Evolutionary conservation across 495 filamentous ascomycete species (phyloP).

Genomic region (Penicillium robsamsonii): DNA sequence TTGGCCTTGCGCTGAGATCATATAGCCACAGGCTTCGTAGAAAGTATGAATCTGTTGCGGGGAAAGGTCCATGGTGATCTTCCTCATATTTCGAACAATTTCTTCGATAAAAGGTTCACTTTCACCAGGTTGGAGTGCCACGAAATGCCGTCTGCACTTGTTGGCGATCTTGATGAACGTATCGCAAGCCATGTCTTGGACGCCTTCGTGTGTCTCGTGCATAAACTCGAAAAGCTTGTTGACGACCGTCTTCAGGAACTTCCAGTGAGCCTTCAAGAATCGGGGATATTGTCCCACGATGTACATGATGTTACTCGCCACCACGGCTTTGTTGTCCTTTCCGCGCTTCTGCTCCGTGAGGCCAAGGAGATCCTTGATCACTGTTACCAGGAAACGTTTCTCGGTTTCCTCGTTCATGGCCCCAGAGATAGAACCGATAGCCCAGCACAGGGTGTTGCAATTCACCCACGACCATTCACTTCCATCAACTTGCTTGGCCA

Average conservation of each 20-base stretch:
- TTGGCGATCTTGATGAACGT: constrained; percentile 99
- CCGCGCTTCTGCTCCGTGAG: constrained; percentile 98
- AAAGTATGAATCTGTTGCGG: constrained; percentile 98
- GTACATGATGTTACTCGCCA: constrained; percentile 99
- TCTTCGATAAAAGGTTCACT: constrained; percentile 97
- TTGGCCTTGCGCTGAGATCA: constrained; percentile 97
- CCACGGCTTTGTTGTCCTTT: constrained; percentile 98
- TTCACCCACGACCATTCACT: constrained; percentile 98
- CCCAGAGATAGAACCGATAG: constrained; percentile 95
- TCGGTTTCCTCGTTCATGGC: constrained; percentile 99
- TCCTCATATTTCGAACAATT: constrained; percentile 90
- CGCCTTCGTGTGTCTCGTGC: constrained; percentile 99
- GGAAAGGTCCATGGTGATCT: constrained; percentile 90
- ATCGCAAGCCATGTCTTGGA: constrained; percentile 99
- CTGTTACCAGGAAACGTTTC: constrained; percentile 95
- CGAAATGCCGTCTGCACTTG: constrained; percentile 96
- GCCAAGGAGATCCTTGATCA: constrained; percentile 98
- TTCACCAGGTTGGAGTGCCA: constrained; percentile 92
- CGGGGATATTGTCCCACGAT: constrained; percentile 98
- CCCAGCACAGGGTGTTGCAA: constrained; percentile 99
- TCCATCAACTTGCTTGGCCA: constrained; percentile 90
- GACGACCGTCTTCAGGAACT: constrained; percentile 98
- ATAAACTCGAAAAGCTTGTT: constrained; percentile 99
- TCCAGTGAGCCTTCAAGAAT: constrained; percentile 98
- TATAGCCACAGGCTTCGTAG: constrained; percentile 98